A percentile compares a stretch with the other conserved stretches of the same genome.
These are phyloP conservation scores for Aspergillus sp. DNA, from an alignment of 2,329 filamentous ascomycete genomes.

Conservation along the genomic window DNA sequence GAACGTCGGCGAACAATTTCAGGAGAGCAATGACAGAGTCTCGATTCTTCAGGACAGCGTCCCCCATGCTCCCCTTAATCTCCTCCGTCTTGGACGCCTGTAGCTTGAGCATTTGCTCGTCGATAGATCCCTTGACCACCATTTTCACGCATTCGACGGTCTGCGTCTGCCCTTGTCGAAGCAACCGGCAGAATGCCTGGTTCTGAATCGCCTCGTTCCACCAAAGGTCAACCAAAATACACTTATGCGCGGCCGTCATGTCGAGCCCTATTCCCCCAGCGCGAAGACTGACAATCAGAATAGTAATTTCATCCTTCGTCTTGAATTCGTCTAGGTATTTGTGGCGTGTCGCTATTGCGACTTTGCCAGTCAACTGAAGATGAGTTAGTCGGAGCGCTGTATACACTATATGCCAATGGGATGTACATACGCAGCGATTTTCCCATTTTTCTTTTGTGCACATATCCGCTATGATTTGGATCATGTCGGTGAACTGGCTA, in stretches of 20 bases:
- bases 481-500: constrained; percentile 61
- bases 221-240: constrained; percentile 61
- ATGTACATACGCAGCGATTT: constrained; percentile 25
- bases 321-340: constrained; percentile 54
- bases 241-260: constrained; percentile 63
- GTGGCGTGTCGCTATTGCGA: constrained; percentile 50
- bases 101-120: constrained; percentile 59
- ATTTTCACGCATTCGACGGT: constrained; percentile 64
- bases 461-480: constrained; percentile 55
- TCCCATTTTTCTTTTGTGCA: constrained; percentile 57
- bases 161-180: constrained; percentile 67
- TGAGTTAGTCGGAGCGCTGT: background rate
- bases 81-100: constrained; percentile 57
- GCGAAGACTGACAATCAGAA: constrained; percentile 62
- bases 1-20: constrained; percentile 31
- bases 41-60: constrained; percentile 21
- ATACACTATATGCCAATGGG: background rate
- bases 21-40: constrained; percentile 29
- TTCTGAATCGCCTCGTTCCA: constrained; percentile 67
- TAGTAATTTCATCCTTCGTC: constrained; percentile 40
- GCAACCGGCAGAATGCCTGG: constrained; percentile 65
- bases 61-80: constrained; percentile 32
- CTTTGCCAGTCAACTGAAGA: constrained; percentile 54
- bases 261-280: constrained; percentile 64
- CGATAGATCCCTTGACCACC: constrained; percentile 60